These are phyloP conservation scores for Rhamnella rubrinervis DNA, from an alignment of 331 rosid genomes.

Conservation along the genomic window DNA sequence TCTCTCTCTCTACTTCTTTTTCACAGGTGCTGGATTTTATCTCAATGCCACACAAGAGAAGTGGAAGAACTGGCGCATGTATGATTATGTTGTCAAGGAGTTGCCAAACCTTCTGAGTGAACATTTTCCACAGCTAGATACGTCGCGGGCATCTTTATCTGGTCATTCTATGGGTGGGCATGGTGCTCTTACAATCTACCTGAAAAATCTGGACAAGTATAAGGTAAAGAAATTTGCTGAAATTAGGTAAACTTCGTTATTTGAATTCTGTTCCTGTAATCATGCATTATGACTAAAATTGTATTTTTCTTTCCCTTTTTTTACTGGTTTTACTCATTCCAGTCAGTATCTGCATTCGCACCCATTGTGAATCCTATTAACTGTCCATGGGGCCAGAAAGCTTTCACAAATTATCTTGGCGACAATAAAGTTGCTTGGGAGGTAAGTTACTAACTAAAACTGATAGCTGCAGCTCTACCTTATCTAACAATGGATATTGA, in stretches of 20 bases:
- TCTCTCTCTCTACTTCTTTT: background rate
- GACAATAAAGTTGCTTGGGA: constrained; percentile 79
- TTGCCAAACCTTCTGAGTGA: constrained; percentile 72
- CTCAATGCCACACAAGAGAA: constrained; percentile 91
- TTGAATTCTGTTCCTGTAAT: too few relatives aligned
- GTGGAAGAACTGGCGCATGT: constrained; percentile 99
- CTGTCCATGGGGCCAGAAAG: constrained; percentile 94
- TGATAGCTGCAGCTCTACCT: constrained; percentile 1
- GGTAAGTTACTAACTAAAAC: constrained; percentile 41
- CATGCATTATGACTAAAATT: too few relatives aligned
- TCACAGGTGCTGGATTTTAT: constrained; percentile 90
- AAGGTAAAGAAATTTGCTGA: constrained; percentile 45
- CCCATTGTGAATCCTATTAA: constrained; percentile 78
- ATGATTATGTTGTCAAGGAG: constrained; percentile 89
- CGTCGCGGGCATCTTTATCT: constrained; percentile 72
- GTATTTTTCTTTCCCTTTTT: background rate
- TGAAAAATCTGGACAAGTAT: constrained; percentile 77
- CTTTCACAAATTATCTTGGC: constrained; percentile 85
- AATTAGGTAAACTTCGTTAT: too few relatives aligned
- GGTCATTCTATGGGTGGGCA: constrained; percentile 99
- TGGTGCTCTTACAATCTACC: constrained; percentile 87
- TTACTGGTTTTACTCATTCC: constrained; percentile 12
- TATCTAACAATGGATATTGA: constrained; percentile 8
- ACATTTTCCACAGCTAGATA: constrained; percentile 75
- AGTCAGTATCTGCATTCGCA: constrained; percentile 89